Percentiles rank a stretch among this genome's conserved stretches.
Evolutionary conservation across 108 stramenopile species (phyloP).

Genomic region (Licmophora abbreviata): DNA sequence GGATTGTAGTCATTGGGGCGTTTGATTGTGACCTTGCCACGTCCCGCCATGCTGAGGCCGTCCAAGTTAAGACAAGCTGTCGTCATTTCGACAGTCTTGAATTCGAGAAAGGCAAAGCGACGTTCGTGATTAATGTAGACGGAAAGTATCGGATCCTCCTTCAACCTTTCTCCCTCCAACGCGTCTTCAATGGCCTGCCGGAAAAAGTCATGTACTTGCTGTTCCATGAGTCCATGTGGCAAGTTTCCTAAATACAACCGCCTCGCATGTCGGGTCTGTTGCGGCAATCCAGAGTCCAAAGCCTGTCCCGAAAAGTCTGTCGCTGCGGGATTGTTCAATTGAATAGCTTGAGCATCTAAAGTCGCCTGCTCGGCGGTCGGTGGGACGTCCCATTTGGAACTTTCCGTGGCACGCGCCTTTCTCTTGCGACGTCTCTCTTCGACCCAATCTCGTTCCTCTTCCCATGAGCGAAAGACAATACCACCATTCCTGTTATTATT

Average conservation of each 20-base stretch:
- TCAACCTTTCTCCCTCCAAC: conserved; percentile 19
- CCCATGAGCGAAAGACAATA: conserved; percentile 48
- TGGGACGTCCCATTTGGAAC: conserved; percentile 59
- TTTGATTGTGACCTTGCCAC: conserved; percentile 86
- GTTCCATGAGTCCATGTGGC: conserved; percentile 67
- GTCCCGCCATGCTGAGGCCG: conserved; percentile 75
- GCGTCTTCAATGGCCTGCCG: conserved; percentile 65
- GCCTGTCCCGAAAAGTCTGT: conserved; percentile 26
- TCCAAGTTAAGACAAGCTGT: conserved; percentile 89
- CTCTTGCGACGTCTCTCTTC: conserved; percentile 73
- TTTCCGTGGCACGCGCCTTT: conserved; percentile 26
- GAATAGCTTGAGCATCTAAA: conserved; percentile 35
- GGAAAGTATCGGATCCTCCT: conserved; percentile 81
- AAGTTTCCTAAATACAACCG: conserved; percentile 93
- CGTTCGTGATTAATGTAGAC: conserved; percentile 93
- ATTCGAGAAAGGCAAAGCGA: conserved; percentile 93
- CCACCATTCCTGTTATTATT: conserved; percentile 5
- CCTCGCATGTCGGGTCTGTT: conserved; percentile 92
- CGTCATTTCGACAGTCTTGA: conserved; percentile 89
- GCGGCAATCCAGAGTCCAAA: conserved; percentile 28
- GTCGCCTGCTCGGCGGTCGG: conserved; percentile 65
- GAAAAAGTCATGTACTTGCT: conserved; percentile 81
- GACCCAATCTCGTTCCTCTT: conserved; percentile 79
- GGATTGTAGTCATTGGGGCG: conserved; percentile 97
- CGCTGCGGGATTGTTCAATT: conserved; percentile 20